Conservation (phyloP, 1,284 basidiomycete genomes). For the Cutaneotrichosporon curvatum region DNA sequence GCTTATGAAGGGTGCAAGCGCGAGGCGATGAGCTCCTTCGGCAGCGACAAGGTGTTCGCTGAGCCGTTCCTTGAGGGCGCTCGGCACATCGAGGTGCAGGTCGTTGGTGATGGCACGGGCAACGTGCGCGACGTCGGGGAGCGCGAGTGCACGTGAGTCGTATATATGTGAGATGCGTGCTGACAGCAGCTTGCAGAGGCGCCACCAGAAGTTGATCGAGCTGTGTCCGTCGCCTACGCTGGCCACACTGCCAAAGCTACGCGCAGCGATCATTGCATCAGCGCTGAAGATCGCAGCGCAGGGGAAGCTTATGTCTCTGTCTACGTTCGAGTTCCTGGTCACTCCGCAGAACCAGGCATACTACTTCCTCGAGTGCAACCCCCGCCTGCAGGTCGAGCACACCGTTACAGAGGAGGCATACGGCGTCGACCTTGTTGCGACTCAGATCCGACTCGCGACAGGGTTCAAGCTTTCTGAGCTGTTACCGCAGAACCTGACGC, state of each 20-base stretch:
- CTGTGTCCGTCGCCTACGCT: slow-evolving; percentile 16
- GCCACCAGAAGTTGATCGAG: slow-evolving; percentile 19
- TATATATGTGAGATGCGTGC: background rate
- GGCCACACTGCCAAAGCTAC: slow-evolving; percentile 3
- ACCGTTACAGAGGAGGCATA: slow-evolving; percentile 19
- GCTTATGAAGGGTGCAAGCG: slow-evolving; percentile 75
- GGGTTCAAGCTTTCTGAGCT: slow-evolving; percentile 7
- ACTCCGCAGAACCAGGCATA: slow-evolving; percentile 3
- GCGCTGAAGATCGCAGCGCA: slow-evolving; percentile 8
- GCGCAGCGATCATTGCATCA: slow-evolving; percentile 8
- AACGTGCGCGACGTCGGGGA: slow-evolving; percentile 11
- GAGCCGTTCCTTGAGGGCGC: slow-evolving; percentile 82
- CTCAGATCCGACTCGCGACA: slow-evolving; percentile 15
- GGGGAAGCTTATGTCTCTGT: slow-evolving; percentile 14
- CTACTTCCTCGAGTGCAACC: slow-evolving; percentile 21
- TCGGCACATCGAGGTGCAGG: slow-evolving; percentile 80
- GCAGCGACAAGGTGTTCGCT: slow-evolving; percentile 76
- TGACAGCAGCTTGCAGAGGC: slow-evolving; percentile 9
- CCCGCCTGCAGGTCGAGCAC: slow-evolving; percentile 18
- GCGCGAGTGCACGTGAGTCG: slow-evolving; percentile 15
- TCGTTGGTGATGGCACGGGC: slow-evolving; percentile 40
- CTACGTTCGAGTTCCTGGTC: slow-evolving; percentile 19
- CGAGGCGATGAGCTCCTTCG: slow-evolving; percentile 76
- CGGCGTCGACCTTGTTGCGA: slow-evolving; percentile 16
- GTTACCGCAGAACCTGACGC: slow-evolving; percentile 4